A percentile compares a stretch with the other conserved stretches of the same genome.
Conservation (phyloP, 306 rosid species). For the Betula pendula region DNA sequence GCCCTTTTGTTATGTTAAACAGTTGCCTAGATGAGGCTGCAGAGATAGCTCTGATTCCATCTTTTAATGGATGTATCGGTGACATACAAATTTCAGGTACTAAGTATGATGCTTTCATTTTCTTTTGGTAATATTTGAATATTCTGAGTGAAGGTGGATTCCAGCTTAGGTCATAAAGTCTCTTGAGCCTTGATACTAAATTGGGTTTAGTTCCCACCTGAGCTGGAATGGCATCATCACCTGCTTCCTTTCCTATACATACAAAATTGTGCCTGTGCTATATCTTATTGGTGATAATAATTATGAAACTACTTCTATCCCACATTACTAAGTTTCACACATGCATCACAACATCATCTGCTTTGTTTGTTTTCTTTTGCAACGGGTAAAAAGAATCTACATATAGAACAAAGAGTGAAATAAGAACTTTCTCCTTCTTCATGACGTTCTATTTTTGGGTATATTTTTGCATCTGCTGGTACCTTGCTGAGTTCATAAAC, state of each 20-base stretch:
- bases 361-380: neutral
- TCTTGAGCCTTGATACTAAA: slow-evolving; percentile 3
- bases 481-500: neutral
- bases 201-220: slow-evolving; percentile 12
- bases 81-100: slow-evolving; percentile 73
- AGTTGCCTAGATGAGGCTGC: slow-evolving; percentile 90
- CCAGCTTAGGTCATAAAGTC: slow-evolving; percentile 15
- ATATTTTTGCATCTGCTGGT: neutral
- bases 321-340: slow-evolving; percentile 17
- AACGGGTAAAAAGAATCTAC: neutral
- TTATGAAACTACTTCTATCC: neutral
- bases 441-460: neutral
- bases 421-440: neutral
- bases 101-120: slow-evolving; percentile 6
- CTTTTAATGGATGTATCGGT: slow-evolving; percentile 58
- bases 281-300: neutral
- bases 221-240: slow-evolving; percentile 17
- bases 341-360: neutral
- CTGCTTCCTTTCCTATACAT: neutral
- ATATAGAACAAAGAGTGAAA: neutral
- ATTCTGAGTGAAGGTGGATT: slow-evolving; percentile 23
- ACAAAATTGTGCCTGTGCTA: neutral
- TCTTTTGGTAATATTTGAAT: neutral
- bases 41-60: slow-evolving; percentile 62
- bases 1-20: slow-evolving; percentile 35